A percentile compares a stretch with the other conserved stretches of the same genome.
Evolutionary conservation across 2,329 filamentous ascomycete genomes (phyloP).

Genomic region (Penicillium aurantiogriseum): DNA sequence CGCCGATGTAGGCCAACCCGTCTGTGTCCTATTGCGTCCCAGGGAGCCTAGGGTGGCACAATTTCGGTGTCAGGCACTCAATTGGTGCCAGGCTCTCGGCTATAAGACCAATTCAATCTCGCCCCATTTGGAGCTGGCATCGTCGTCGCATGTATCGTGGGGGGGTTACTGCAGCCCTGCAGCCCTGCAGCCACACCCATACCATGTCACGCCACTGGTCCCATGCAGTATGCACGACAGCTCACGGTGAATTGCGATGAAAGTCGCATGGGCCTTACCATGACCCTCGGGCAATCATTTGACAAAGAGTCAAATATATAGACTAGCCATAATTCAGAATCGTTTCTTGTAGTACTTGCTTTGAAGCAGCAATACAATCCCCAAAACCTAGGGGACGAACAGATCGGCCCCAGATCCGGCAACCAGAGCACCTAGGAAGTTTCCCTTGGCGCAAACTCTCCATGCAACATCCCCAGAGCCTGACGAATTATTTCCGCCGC

Average conservation of each 20-base stretch:
- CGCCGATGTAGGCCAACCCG: background rate
- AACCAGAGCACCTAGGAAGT: constrained; percentile 36
- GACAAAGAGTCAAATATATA: background rate
- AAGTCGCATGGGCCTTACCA: background rate
- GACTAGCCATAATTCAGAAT: background rate
- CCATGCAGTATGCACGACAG: background rate
- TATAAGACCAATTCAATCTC: background rate
- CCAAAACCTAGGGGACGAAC: constrained; percentile 28
- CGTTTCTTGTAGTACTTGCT: background rate
- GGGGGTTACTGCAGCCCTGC: background rate
- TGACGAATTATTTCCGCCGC: constrained; percentile 23
- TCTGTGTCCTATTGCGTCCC: background rate
- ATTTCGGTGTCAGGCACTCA: too few relatives aligned
- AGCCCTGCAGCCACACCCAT: background rate
- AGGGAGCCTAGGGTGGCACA: background rate
- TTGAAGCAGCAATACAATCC: background rate
- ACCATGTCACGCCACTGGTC: background rate
- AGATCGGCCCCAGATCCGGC: constrained; percentile 36
- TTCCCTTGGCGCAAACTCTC: constrained; percentile 40
- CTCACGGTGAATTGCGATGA: background rate
- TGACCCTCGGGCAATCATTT: too few relatives aligned
- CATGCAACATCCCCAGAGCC: constrained; percentile 33
- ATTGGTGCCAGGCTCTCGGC: background rate
- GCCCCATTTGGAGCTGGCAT: background rate
- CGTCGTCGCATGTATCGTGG: background rate